phyloP scores from a whole-genome alignment of 208 protist genomes.

The Acanthamoeba healyi region DNA sequence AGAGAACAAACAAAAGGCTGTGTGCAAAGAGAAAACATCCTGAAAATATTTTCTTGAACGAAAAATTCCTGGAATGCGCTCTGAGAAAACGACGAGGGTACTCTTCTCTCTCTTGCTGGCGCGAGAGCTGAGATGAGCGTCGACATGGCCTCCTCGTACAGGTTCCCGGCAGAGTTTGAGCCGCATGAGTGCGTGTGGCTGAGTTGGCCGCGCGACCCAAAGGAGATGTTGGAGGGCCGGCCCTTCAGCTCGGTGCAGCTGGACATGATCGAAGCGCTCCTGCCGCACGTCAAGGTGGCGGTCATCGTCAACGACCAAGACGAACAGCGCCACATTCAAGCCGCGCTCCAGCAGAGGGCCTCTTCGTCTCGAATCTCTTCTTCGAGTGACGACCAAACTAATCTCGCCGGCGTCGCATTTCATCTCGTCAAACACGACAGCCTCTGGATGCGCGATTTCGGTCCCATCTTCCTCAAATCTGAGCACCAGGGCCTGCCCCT shows the following conservation, averaged over 20 bases:
- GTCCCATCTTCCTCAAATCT: constrained; percentile 77
- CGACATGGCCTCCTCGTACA: background rate
- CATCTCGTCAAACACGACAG: constrained; percentile 13
- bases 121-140: background rate
- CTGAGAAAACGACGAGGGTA: too few species aligned
- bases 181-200: constrained; percentile 60
- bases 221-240: background rate
- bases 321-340: background rate
- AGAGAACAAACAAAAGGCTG: too few species aligned
- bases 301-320: constrained; percentile 15
- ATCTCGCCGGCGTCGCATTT: too few species aligned
- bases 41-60: too few species aligned
- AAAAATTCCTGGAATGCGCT: too few species aligned
- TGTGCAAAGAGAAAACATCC: too few species aligned
- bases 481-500: background rate
- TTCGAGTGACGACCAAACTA: too few species aligned
- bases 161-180: constrained; percentile 73
- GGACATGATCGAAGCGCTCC: constrained; percentile 60
- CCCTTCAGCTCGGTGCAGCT: constrained; percentile 13
- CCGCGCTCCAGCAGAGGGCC: background rate
- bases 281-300: constrained; percentile 15
- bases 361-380: too few species aligned
- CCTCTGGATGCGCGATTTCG: constrained; percentile 81
- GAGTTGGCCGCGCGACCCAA: constrained; percentile 26
- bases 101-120: background rate